These are phyloP conservation scores for Podospora anserina DNA, from an alignment of 495 filamentous ascomycete species.

Conservation along the genomic window DNA sequence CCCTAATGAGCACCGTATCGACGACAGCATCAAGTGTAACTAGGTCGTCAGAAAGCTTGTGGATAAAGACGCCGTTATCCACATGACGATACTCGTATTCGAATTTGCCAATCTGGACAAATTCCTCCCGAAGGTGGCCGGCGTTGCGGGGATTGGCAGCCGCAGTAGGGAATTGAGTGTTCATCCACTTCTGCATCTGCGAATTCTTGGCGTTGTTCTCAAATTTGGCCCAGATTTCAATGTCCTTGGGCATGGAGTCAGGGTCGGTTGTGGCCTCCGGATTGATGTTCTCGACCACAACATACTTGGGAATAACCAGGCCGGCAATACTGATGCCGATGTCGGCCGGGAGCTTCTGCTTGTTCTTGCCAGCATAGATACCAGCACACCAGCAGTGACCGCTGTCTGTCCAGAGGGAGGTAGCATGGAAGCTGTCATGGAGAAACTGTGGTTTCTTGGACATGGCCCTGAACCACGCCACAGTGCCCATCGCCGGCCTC, in stretches of 20 bases:
- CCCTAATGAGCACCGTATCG: constrained; percentile 48
- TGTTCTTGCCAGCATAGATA: constrained; percentile 27
- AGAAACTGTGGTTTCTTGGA: constrained; percentile 27
- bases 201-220: constrained; percentile 23
- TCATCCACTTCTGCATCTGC: not conserved
- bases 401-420: constrained; percentile 56
- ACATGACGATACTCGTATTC: constrained; percentile 45
- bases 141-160: constrained; percentile 24
- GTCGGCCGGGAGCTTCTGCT: constrained; percentile 31
- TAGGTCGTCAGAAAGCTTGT: constrained; percentile 45
- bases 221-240: constrained; percentile 59
- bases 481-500: constrained; percentile 15
- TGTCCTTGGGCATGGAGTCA: constrained; percentile 52
- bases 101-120: constrained; percentile 52
- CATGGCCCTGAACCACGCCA: constrained; percentile 27
- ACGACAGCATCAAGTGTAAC: constrained; percentile 34
- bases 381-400: constrained; percentile 65
- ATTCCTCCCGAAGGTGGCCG: constrained; percentile 38
- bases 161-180: constrained; percentile 15
- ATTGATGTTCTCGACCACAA: constrained; percentile 64
- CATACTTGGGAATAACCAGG: constrained; percentile 50
- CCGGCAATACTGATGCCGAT: constrained; percentile 48
- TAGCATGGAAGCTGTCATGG: constrained; percentile 38
- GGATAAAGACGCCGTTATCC: constrained; percentile 49
- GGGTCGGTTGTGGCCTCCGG: constrained; percentile 51